Percentiles rank a stretch among this genome's conserved stretches.
Evolutionary conservation across 768 basidiomycete genomes (phyloP).

Genomic region (Kwoniella heveanensis): DNA sequence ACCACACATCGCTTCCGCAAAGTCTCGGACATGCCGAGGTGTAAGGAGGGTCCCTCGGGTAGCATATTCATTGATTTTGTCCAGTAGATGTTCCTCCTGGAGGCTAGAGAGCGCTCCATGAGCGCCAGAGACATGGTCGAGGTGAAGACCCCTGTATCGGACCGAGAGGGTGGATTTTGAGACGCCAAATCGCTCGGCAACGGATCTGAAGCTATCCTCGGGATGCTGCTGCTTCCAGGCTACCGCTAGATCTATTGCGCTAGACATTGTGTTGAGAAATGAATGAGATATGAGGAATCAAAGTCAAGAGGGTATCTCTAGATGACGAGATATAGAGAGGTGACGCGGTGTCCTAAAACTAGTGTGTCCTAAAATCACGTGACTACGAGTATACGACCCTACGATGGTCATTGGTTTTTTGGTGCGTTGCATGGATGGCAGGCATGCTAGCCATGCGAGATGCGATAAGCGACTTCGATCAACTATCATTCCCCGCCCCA

Average conservation of each 20-base stretch:
- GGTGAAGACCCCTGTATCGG: conserved; percentile 2
- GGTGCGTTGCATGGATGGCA: too few species aligned
- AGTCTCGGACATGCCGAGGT: conserved; percentile 16
- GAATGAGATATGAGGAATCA: neutral
- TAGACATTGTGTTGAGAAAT: neutral
- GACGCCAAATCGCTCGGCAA: conserved; percentile 2
- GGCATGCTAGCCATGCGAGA: too few species aligned
- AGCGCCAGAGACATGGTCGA: conserved; percentile 1
- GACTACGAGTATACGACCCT: neutral
- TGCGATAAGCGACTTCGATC: too few species aligned
- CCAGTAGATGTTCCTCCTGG: conserved; percentile 8
- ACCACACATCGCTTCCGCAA: conserved; percentile 5
- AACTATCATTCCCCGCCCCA: too few species aligned
- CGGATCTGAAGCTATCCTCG: neutral
- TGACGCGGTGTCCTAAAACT: neutral
- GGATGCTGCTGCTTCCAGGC: conserved; percentile 14
- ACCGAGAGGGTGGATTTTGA: conserved; percentile 5
- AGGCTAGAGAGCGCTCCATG: neutral
- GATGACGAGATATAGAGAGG: neutral
- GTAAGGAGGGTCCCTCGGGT: conserved; percentile 17
- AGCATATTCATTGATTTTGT: conserved; percentile 16
- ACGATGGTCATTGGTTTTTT: too few species aligned
- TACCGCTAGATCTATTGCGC: conserved; percentile 6
- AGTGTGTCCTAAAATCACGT: neutral
- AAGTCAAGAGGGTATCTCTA: neutral